phyloP scores from a whole-genome alignment of 441 rosid species.

The Pelargonium australe region DNA sequence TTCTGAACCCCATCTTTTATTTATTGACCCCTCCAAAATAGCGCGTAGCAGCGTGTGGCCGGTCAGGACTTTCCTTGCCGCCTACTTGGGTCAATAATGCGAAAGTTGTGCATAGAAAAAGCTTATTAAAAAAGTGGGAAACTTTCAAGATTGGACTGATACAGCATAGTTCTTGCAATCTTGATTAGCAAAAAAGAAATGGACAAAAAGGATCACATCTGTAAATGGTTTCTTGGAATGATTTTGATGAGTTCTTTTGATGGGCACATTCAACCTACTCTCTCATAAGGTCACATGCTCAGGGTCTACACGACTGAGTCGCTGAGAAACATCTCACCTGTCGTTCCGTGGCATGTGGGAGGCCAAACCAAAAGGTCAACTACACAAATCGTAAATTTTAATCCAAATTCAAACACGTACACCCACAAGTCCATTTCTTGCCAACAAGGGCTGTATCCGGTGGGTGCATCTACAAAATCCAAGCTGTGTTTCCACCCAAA shows the following conservation, averaged over 20 bases:
- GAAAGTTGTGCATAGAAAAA: not conserved
- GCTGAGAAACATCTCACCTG: not conserved
- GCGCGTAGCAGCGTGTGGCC: not conserved
- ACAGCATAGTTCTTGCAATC: not conserved
- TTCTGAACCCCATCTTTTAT: too few relatives aligned
- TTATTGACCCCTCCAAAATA: not conserved
- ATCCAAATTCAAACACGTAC: not conserved
- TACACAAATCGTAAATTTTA: not conserved
- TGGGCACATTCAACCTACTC: not conserved
- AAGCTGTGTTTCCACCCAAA: not conserved
- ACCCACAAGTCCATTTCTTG: not conserved
- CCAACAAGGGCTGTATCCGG: not conserved
- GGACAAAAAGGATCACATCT: not conserved
- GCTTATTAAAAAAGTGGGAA: not conserved
- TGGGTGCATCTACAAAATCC: not conserved
- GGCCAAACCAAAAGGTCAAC: not conserved
- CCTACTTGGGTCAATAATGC: not conserved
- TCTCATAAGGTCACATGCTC: slow-evolving; percentile 1
- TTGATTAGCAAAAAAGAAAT: not conserved
- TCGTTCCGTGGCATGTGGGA: not conserved
- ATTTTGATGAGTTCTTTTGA: not conserved
- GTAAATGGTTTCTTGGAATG: not conserved
- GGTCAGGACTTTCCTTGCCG: not conserved
- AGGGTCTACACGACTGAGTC: slow-evolving; percentile 1
- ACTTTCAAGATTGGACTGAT: not conserved